phyloP scores from a whole-genome alignment of 805 yeast species.

The Nadsonia fulvescens region DNA sequence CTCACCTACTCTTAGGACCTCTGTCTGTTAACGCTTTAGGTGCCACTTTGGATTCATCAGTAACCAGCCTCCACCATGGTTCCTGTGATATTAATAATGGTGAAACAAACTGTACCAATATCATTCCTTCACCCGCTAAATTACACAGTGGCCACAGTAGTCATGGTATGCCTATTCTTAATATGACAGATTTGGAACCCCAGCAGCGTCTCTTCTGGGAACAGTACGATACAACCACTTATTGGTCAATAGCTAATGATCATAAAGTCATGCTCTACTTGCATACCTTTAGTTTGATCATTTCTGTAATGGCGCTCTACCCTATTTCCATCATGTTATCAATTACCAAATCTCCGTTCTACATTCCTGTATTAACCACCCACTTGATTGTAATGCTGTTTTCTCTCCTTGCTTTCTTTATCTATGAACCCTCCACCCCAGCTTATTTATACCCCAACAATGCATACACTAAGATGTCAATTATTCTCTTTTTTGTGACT shows the following conservation, averaged over 20 bases:
- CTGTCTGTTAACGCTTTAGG: too few relatives aligned
- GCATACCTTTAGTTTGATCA: conserved; percentile 31
- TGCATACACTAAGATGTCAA: conserved; percentile 49
- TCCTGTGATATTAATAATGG: too few relatives aligned
- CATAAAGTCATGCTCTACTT: conserved; percentile 32
- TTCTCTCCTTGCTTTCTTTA: conserved; percentile 36
- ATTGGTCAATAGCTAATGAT: conserved; percentile 29
- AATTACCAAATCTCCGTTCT: conserved; percentile 39
- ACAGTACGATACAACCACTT: conserved; percentile 58
- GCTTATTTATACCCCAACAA: conserved; percentile 54
- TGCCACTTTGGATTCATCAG: too few relatives aligned
- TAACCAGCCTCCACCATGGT: too few relatives aligned
- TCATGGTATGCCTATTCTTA: conserved; percentile 64
- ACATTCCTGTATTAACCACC: conserved; percentile 34
- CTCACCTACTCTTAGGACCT: too few relatives aligned
- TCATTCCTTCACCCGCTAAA: conserved; percentile 3
- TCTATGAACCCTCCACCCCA: conserved; percentile 43
- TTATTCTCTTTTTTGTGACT: conserved; percentile 36
- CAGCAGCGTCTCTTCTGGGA: conserved; percentile 69
- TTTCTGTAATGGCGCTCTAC: conserved; percentile 35
- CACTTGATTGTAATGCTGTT: conserved; percentile 29
- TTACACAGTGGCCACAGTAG: conserved; percentile 14
- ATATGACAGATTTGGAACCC: conserved; percentile 39
- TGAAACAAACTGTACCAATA: not conserved
- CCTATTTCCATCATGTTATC: conserved; percentile 55